Percentiles rank a stretch among this genome's conserved stretches.
Evolutionary conservation across 1,284 basidiomycete genomes (phyloP).

Genomic region (Boletellus sp.): DNA sequence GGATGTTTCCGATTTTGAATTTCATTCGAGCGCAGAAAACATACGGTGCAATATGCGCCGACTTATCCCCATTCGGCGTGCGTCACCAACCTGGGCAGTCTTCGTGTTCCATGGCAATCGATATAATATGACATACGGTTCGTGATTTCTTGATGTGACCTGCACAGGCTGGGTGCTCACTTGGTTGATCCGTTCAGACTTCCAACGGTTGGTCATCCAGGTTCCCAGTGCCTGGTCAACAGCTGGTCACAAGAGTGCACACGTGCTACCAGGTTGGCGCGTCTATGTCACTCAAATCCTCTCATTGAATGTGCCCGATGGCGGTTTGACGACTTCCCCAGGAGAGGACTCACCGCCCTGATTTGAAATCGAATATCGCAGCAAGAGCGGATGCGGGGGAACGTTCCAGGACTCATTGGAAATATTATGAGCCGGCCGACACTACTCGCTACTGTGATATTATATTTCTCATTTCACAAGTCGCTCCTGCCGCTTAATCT

Average conservation of each 20-base stretch:
- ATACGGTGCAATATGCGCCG: too few species aligned
- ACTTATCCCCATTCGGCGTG: slow-evolving; percentile 37
- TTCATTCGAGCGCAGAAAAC: slow-evolving; percentile 39
- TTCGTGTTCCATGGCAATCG: slow-evolving; percentile 59
- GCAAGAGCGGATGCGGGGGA: neutral
- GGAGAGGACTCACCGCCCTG: neutral
- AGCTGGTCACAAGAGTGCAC: too few species aligned
- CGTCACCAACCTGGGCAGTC: slow-evolving; percentile 28
- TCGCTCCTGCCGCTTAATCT: too few species aligned
- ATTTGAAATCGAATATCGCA: neutral
- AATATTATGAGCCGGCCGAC: too few species aligned
- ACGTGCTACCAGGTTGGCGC: too few species aligned
- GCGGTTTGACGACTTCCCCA: neutral
- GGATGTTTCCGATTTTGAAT: neutral
- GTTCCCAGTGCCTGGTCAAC: slow-evolving; percentile 36
- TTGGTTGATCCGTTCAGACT: slow-evolving; percentile 33
- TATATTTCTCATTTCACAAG: too few species aligned
- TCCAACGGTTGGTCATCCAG: slow-evolving; percentile 43
- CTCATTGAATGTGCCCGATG: neutral
- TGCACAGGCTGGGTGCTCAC: neutral
- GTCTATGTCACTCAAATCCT: too few species aligned
- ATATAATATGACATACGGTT: slow-evolving; percentile 44
- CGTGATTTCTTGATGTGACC: slow-evolving; percentile 3
- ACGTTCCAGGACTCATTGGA: too few species aligned
- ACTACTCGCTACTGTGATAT: too few species aligned